Base-by-base conservation (phyloP, 2,329 filamentous ascomycete genomes). In the Pseudogymnoascus sp. region DNA sequence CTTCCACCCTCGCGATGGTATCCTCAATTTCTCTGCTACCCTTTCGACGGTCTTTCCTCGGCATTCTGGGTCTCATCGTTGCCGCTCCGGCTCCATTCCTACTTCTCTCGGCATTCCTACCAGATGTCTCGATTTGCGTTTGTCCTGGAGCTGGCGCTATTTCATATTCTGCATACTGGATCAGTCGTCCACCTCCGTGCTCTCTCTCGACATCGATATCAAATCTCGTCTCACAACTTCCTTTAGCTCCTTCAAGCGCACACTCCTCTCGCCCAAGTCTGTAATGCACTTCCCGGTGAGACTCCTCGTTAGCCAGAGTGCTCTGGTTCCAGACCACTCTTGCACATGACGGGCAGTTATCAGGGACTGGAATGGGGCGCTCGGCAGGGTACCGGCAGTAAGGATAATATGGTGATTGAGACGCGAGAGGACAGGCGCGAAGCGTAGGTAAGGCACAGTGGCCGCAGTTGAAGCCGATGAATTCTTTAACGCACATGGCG, bases 401-500 rank as follows among this genome's bases (percentile, higher is more conserved):
- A n/a, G 70, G 71, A 27, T 66, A 73, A 13, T 59, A 58, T 2
- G 63, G 21, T 33, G 63, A 39, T 68, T 70, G n/a, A 63, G 65
- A 3, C 41, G 67, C 63, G 10, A 69, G 9, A 5, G 80, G 79
- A 64, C 80, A 81, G 2, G 73, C 69, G 0, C 76, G 74, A 55
- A 79, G 71, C 9, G 76, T 71, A 0, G 74, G 70, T 3, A 74
- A 41, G 5, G 75, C 76, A 58, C 74, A 76, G 69, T 82, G 80
- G 13, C 79, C 80, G 67, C 80, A 82, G 35, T 70, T 74, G 68
- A 79, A 81, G 61, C 74, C 75, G 55, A 79, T 68, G 65, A 73
- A 80, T 66, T 80, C 77, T 33, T 73, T 70, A 68, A 79, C 74
- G 66, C 80, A 81, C 79, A 81, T 82, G 2, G 63, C 71, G 61